These are phyloP conservation scores for Yamadazyma aaseri DNA, from an alignment of 1,139 yeast species.

Conservation along the genomic window DNA sequence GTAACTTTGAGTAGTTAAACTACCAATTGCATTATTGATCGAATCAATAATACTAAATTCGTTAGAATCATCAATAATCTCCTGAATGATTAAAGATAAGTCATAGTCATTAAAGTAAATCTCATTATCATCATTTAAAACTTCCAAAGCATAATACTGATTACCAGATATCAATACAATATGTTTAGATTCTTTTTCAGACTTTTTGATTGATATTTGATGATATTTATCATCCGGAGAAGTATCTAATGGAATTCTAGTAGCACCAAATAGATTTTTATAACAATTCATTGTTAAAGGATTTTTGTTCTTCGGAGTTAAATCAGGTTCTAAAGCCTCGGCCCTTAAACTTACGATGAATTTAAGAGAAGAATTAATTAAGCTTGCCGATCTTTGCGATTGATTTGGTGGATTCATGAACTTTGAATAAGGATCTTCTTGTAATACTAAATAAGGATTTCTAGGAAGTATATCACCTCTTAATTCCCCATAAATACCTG, in stretches of 20 bases:
- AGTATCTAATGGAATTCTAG: constrained; percentile 55
- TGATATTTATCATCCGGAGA: constrained; percentile 13
- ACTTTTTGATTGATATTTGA: constrained; percentile 31
- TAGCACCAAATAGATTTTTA: constrained; percentile 63
- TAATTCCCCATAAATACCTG: constrained; percentile 65
- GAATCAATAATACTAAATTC: constrained; percentile 38
- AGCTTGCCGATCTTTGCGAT: constrained; percentile 62
- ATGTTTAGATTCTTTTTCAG: constrained; percentile 41
- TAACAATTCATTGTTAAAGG: constrained; percentile 70
- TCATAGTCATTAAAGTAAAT: constrained; percentile 57
- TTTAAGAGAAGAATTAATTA: constrained; percentile 63
- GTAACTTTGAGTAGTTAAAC: constrained; percentile 67
- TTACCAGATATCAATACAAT: constrained; percentile 55
- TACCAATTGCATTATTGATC: constrained; percentile 59
- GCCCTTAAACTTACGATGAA: constrained; percentile 59
- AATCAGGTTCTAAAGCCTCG: constrained; percentile 55
- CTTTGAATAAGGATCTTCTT: constrained; percentile 64
- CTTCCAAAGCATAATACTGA: constrained; percentile 62
- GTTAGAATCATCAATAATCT: constrained; percentile 47
- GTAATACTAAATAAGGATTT: constrained; percentile 70
- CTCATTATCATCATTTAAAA: constrained; percentile 39
- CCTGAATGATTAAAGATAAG: constrained; percentile 48
- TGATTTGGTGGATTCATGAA: constrained; percentile 63
- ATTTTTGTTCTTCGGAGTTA: constrained; percentile 47
- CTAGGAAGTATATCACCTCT: constrained; percentile 69